Evolutionary conservation across 108 stramenopile species (phyloP).

Genomic region (Stephanodiscus minutulus): DNA sequence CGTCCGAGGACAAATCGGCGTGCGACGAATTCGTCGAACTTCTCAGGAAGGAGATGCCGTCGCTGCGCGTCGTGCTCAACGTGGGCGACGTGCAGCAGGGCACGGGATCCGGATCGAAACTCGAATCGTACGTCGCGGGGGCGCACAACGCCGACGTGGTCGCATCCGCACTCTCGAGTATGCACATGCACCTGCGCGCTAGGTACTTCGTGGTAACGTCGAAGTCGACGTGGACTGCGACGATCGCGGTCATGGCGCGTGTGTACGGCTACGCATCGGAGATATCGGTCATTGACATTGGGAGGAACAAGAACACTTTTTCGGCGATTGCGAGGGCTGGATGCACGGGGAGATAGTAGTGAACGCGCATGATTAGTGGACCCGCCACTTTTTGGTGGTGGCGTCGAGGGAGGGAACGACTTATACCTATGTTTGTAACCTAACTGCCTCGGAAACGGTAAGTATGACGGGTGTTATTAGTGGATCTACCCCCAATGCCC

Average conservation of each 20-base stretch:
- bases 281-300: slow-evolving; percentile 22
- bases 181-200: slow-evolving; percentile 41
- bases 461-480: too few species aligned
- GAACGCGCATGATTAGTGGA: too few species aligned
- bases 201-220: slow-evolving; percentile 42
- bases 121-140: slow-evolving; percentile 29
- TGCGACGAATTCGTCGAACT: slow-evolving; percentile 39
- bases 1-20: slow-evolving; percentile 38
- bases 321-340: background rate
- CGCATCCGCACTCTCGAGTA: slow-evolving; percentile 21
- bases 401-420: too few species aligned
- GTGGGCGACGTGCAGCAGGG: slow-evolving; percentile 46
- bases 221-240: slow-evolving; percentile 40
- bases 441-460: too few species aligned
- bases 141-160: slow-evolving; percentile 29
- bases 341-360: background rate
- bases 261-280: slow-evolving; percentile 44
- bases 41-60: slow-evolving; percentile 25
- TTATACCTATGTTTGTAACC: too few species aligned
- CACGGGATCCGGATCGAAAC: slow-evolving; percentile 41
- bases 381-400: too few species aligned
- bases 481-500: too few species aligned
- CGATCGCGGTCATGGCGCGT: slow-evolving; percentile 44
- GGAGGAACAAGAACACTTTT: slow-evolving; percentile 1
- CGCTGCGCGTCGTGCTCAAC: slow-evolving; percentile 25